phyloP scores from a whole-genome alignment of 257 asterid genomes.

The Gardenia jasminoides region DNA sequence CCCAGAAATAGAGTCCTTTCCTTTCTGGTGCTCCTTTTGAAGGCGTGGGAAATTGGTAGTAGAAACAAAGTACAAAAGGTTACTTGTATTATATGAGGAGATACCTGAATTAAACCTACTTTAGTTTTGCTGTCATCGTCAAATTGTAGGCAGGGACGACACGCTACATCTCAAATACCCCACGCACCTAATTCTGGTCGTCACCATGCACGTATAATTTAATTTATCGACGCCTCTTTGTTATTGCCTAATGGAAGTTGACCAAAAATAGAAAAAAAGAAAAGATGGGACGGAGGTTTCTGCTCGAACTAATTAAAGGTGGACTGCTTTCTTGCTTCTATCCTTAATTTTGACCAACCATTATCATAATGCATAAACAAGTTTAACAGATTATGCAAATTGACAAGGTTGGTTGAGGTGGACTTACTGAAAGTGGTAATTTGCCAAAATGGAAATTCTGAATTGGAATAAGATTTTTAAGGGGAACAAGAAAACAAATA shows the following conservation, averaged over 20 bases:
- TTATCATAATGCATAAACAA: background rate
- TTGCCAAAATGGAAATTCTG: background rate
- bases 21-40: background rate
- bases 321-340: background rate
- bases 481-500: background rate
- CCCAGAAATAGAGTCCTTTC: background rate
- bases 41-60: too few relatives aligned
- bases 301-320: background rate
- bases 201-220: background rate
- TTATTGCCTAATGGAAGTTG: background rate
- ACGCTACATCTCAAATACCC: background rate
- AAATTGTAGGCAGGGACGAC: background rate
- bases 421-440: background rate
- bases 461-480: background rate
- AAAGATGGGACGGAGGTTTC: background rate
- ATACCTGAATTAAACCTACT: too few relatives aligned
- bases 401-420: background rate
- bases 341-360: background rate
- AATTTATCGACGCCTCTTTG: background rate
- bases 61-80: too few relatives aligned
- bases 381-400: background rate
- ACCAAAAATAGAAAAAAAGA: background rate
- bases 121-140: background rate
- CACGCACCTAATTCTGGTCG: background rate
- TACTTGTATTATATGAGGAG: too few relatives aligned